Evolutionary conservation across 805 yeast genomes (phyloP), one percentile per base, ranked within the genome.

Genomic region (Isabelozyma rhagii): DNA sequence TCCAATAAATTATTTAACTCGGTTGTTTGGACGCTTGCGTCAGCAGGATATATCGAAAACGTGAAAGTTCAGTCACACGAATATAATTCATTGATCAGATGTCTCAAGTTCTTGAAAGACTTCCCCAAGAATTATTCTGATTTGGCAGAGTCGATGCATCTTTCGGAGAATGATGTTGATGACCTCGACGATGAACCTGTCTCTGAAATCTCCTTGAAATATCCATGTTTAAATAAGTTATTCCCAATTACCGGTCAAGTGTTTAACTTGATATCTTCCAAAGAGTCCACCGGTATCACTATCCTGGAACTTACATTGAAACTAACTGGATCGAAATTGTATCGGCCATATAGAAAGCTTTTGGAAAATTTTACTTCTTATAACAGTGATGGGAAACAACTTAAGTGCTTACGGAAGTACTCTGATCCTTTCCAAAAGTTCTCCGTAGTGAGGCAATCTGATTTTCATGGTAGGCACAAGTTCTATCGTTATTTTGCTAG

Each of bases 391-490:
- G 56, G 60, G 13, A 58, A 62, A 15, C 50, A 55, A 10, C 46
- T 62, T n/a, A 62, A 64, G 43, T 63, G 66, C 4, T 50, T 59
- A 28, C 68, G 64, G 46, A 56, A 54, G 14, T 61, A 61, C 44
- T 49, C 54, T 4, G 74, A 69, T 48, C 59, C 61, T 10, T 66
- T 66, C 48, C 62, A 58, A n/a, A 56, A 63, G 3, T 14, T 47
- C 9, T 47, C 59, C 3, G 69, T 89, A 10, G 75, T 85, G 0
- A 75, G 87, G 53, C 83, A 84, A 14, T 81, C 82, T 51, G 96
- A 88, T 59, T 83, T 82, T 55, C 83, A 82, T 51, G 96, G 96
- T 0, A 83, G 90, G 54, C 74, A 78, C 50, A 86, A 88, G 59
- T 87, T 82, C 55, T 88, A 81, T 64, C 72, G 96, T 40, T 83